Conservation (phyloP, 164 flowering plant genomes). For the Magnolia sinica region DNA sequence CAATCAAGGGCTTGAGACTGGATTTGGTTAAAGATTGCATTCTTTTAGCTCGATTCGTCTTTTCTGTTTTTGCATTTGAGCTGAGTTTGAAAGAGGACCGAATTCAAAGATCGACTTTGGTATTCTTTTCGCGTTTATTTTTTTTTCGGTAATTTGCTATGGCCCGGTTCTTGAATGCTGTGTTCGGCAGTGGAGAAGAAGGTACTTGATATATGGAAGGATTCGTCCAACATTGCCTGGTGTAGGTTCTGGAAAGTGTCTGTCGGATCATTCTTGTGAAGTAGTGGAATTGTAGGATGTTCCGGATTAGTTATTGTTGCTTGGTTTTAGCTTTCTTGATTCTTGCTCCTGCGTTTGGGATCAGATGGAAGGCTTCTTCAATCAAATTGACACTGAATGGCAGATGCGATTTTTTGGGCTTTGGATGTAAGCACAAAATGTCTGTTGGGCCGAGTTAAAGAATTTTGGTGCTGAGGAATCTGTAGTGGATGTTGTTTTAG, state of each 20-base stretch:
- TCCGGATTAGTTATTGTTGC: slow-evolving; percentile 21
- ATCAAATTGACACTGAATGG: slow-evolving; percentile 17
- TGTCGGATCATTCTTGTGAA: slow-evolving; percentile 12
- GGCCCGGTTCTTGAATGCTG: background rate
- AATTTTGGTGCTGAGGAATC: background rate
- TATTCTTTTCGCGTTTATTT: background rate
- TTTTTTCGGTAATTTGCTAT: background rate
- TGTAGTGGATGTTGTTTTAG: slow-evolving; percentile 10
- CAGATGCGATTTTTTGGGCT: slow-evolving; percentile 10
- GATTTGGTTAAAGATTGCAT: slow-evolving; percentile 1
- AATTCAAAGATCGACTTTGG: background rate
- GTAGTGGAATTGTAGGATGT: slow-evolving; percentile 30
- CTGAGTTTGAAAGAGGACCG: background rate
- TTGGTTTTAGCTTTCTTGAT: slow-evolving; percentile 20
- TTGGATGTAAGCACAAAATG: slow-evolving; percentile 13
- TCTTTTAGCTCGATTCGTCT: slow-evolving; percentile 4
- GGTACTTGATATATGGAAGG: slow-evolving; percentile 24
- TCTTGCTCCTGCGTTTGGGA: slow-evolving; percentile 15
- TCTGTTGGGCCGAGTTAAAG: slow-evolving; percentile 14
- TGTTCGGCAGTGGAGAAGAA: slow-evolving; percentile 4
- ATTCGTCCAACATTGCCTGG: background rate
- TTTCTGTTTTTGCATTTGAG: slow-evolving; percentile 3
- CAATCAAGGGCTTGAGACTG: background rate
- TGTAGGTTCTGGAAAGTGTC: slow-evolving; percentile 20
- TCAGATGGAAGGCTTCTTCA: slow-evolving; percentile 17